phyloP scores from a whole-genome alignment of 805 yeast species.

The Yarrowia porcina region DNA sequence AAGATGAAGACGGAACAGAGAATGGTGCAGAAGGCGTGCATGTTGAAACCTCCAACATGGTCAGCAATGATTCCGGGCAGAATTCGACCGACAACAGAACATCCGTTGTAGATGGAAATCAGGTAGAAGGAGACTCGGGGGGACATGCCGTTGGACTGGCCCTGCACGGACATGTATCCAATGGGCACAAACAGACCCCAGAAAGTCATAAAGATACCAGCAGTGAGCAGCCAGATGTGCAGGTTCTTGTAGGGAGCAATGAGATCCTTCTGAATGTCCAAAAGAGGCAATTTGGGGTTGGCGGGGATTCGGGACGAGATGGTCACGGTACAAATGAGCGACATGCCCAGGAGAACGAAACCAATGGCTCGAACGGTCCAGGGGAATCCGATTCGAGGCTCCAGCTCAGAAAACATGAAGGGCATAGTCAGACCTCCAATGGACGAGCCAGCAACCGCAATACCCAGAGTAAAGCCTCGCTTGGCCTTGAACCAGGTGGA shows the following conservation, averaged over 20 bases:
- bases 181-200: constrained; percentile 50
- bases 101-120: constrained; percentile 47
- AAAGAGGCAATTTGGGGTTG: constrained; percentile 30
- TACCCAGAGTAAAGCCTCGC: constrained; percentile 59
- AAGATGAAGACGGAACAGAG: constrained; percentile 49
- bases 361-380: constrained; percentile 58
- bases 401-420: constrained; percentile 47
- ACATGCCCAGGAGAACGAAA: constrained; percentile 33
- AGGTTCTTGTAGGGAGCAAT: constrained; percentile 4
- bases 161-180: constrained; percentile 58
- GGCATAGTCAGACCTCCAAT: constrained; percentile 65
- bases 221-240: constrained; percentile 33
- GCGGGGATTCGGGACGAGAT: constrained; percentile 38
- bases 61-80: constrained; percentile 58
- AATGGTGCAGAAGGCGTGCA: constrained; percentile 48
- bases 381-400: constrained; percentile 49
- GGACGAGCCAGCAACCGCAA: constrained; percentile 64
- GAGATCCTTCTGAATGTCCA: constrained; percentile 30
- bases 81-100: constrained; percentile 53
- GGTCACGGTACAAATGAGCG: constrained; percentile 38
- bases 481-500: constrained; percentile 60
- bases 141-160: constrained; percentile 35
- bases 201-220: constrained; percentile 43
- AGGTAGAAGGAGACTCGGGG: constrained; percentile 38
- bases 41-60: constrained; percentile 53